These are phyloP conservation scores for Oehlia diaphana DNA, from an alignment of 192 early-diverging fungal genomes.

Conservation along the genomic window DNA sequence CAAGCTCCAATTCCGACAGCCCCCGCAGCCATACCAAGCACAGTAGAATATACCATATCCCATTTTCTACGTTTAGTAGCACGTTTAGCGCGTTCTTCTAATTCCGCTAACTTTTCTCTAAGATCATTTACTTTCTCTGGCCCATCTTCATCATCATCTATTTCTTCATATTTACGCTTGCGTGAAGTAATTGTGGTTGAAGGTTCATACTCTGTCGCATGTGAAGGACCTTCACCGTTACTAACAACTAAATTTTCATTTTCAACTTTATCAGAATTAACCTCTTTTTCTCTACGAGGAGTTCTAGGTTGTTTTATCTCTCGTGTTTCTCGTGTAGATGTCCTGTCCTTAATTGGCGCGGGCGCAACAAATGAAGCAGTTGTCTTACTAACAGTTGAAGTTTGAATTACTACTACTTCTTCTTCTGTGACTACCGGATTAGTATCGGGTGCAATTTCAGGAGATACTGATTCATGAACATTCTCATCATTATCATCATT, in stretches of 20 bases:
- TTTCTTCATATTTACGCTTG: conserved; percentile 11
- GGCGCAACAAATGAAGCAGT: not conserved
- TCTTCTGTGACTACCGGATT: not conserved
- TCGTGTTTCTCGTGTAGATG: not conserved
- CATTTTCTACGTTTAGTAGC: conserved; percentile 15
- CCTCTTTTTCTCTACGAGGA: not conserved
- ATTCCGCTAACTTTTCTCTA: not conserved
- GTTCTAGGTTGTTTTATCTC: not conserved
- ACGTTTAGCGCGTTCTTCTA: not conserved
- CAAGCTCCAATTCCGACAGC: not conserved
- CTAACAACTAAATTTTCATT: not conserved
- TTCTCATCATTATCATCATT: not conserved
- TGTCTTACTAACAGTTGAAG: not conserved
- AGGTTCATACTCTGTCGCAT: not conserved
- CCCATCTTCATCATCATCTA: not conserved
- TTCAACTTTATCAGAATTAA: not conserved
- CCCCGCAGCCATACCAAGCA: conserved; percentile 3
- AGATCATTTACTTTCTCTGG: not conserved
- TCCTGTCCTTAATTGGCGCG: not conserved
- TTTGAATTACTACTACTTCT: not conserved
- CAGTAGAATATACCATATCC: not conserved
- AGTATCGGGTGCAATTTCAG: not conserved
- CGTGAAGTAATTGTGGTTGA: not conserved
- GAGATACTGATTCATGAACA: not conserved
- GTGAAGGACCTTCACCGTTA: conserved; percentile 11